Evolutionary conservation across 305 asterid species (phyloP).

Genomic region (Plantago coronopus): DNA sequence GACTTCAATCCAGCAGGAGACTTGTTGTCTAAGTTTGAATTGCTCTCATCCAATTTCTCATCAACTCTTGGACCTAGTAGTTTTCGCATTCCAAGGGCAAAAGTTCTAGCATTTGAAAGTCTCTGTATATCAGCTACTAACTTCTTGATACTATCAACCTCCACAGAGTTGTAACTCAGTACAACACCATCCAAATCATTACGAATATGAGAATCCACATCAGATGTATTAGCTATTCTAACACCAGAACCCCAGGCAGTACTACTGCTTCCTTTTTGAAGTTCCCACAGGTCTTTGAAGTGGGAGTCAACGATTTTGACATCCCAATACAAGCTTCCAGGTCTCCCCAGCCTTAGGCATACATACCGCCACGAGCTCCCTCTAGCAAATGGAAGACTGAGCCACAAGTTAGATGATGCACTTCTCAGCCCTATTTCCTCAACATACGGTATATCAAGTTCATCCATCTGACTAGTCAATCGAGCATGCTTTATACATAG

Average conservation of each 20-base stretch:
- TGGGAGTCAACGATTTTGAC: conserved; percentile 88
- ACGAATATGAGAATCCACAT: conserved; percentile 91
- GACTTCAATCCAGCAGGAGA: conserved; percentile 50
- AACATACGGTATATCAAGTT: conserved; percentile 83
- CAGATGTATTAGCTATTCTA: conserved; percentile 95
- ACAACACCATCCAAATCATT: conserved; percentile 95
- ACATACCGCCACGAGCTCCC: conserved; percentile 79
- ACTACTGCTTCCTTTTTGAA: conserved; percentile 76
- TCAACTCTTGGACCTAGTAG: conserved; percentile 82
- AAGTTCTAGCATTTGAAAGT: conserved; percentile 86
- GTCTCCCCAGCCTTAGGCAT: conserved; percentile 91
- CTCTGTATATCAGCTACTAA: conserved; percentile 89
- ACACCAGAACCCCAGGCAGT: conserved; percentile 94
- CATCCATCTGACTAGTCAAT: conserved; percentile 96
- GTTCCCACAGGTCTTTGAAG: conserved; percentile 92
- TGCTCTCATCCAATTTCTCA: conserved; percentile 66
- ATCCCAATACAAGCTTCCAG: conserved; percentile 99
- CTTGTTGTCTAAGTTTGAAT: conserved; percentile 50
- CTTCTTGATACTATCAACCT: conserved; percentile 85
- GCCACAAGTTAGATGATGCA: conserved; percentile 93
- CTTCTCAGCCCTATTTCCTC: conserved; percentile 94
- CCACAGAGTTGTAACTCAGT: conserved; percentile 84
- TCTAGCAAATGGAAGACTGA: conserved; percentile 87
- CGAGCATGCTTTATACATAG: conserved; percentile 94
- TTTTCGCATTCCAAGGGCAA: conserved; percentile 87